Evolutionary conservation across 257 asterid genomes (phyloP).

Genomic region (Primulina huaijiensis): DNA sequence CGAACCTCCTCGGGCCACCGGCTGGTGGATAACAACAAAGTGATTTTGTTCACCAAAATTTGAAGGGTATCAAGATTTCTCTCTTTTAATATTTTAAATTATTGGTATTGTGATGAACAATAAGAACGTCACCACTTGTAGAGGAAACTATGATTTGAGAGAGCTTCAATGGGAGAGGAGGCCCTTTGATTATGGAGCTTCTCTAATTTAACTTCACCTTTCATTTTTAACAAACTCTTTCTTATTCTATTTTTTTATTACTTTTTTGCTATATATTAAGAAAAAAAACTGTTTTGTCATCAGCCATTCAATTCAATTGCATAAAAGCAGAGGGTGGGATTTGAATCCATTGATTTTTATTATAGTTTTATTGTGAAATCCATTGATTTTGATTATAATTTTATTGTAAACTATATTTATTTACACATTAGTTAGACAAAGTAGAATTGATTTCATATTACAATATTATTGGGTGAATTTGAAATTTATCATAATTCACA

Average conservation of each 20-base stretch:
- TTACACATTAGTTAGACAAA: too few species aligned
- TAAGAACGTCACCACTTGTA: not conserved
- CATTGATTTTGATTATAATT: too few species aligned
- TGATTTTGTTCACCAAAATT: not conserved
- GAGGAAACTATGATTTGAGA: not conserved
- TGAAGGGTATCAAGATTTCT: not conserved
- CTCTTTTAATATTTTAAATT: not conserved
- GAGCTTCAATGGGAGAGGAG: not conserved
- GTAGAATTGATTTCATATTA: too few species aligned
- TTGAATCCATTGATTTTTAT: too few species aligned
- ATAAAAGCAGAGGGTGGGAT: too few species aligned
- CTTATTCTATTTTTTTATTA: too few species aligned
- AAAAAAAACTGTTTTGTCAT: too few species aligned
- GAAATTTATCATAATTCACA: too few species aligned
- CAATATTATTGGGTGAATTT: too few species aligned
- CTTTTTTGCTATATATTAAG: not conserved
- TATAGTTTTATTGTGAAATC: too few species aligned
- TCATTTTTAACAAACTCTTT: not conserved
- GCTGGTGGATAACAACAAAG: conserved; percentile 20
- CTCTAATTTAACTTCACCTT: not conserved
- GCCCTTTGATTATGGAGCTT: not conserved
- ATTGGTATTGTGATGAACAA: not conserved
- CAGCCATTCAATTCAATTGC: too few species aligned
- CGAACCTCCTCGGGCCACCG: conserved; percentile 33
- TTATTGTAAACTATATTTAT: too few species aligned